Base-by-base conservation (phyloP, 2,329 filamentous ascomycete species). In the Penicillium sp. region DNA sequence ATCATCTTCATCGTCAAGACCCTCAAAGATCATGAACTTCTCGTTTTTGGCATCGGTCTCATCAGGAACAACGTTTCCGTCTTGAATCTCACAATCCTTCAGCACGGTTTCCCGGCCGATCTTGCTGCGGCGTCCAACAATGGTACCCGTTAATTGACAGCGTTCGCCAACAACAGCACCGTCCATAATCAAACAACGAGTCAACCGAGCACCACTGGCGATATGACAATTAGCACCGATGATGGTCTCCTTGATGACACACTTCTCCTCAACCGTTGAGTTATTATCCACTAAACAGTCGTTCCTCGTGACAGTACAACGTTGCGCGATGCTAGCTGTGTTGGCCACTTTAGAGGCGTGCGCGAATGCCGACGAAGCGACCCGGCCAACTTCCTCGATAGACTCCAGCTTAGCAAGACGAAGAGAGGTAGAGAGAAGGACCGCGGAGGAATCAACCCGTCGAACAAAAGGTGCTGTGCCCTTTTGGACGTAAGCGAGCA, bases 141-240 rank as follows among this genome's bases (percentile, higher is more conserved):
- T 90, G 69, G 92, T 97, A 23, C 90, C 90, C 1, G 90, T 94
- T 50, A 97, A 79, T 72, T 91, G 91, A 69, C 88, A 92, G 43
- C 89, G 88, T 67, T 91, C 89, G 15, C 91, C 92, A 13, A 99
- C 83, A 8, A 90, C 87, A 0, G 90, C 92, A 4, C 91, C 91
- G 59, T 97, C 93, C 91, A 97, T 97, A 21, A 97, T 78, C 47
- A 97, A 76, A 74, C 93, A 97, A 62, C 92, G 85, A n/a, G 86
- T 87, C 44, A 99, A 77, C 63, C 92, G 90, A 31, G 89, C 91
- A n/a, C 92, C 91, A 65, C 88, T 87, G 60, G 87, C 87, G 62
- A 99, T 93, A 67, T 90, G 88, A 72, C 91, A 96, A 66, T 91
- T 91, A 5, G 90, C 86, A 3, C 94, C 94, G 40, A 99, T 85